Conservation (phyloP, 75 land plant species). For the Pinus tabuliformis region DNA sequence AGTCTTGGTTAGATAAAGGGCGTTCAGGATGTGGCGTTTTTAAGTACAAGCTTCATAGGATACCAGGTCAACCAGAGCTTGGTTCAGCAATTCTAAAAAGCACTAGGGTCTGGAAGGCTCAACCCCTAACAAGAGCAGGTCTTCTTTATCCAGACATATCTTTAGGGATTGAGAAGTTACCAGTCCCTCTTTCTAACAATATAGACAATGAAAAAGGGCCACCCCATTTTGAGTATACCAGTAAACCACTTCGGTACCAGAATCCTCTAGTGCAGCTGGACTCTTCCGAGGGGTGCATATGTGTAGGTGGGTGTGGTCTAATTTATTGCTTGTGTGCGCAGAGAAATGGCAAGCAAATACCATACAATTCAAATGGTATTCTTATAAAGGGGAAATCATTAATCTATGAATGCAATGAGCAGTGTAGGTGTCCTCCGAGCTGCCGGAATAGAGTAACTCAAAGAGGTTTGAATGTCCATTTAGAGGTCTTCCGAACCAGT, state of each 20-base stretch:
- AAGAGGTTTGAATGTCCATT: slow-evolving; percentile 35
- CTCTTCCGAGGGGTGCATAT: slow-evolving; percentile 38
- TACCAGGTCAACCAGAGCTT: slow-evolving; percentile 54
- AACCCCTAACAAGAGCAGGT: slow-evolving; percentile 25
- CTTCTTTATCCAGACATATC: slow-evolving; percentile 59
- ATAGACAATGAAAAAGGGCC: slow-evolving; percentile 62
- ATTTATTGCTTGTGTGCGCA: slow-evolving; percentile 38
- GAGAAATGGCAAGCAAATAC: slow-evolving; percentile 42
- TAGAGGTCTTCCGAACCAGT: slow-evolving; percentile 69
- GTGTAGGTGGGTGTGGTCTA: slow-evolving; percentile 30
- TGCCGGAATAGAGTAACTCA: slow-evolving; percentile 57
- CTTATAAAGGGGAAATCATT: slow-evolving; percentile 36
- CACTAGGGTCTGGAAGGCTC: slow-evolving; percentile 30
- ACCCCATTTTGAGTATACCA: slow-evolving; percentile 44
- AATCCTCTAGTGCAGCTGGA: slow-evolving; percentile 6
- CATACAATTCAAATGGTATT: slow-evolving; percentile 44
- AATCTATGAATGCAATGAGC: slow-evolving; percentile 55
- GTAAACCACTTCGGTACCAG: slow-evolving; percentile 24
- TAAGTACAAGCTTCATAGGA: slow-evolving; percentile 63
- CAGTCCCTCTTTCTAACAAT: slow-evolving; percentile 59
- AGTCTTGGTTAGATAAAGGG: slow-evolving; percentile 55
- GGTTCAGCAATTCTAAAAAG: slow-evolving; percentile 44
- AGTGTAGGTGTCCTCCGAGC: slow-evolving; percentile 39
- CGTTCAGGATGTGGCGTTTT: slow-evolving; percentile 69
- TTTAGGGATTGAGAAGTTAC: slow-evolving; percentile 30